Base-by-base conservation (phyloP, 768 basidiomycete genomes). In the Xerocomellus dryophilus region DNA sequence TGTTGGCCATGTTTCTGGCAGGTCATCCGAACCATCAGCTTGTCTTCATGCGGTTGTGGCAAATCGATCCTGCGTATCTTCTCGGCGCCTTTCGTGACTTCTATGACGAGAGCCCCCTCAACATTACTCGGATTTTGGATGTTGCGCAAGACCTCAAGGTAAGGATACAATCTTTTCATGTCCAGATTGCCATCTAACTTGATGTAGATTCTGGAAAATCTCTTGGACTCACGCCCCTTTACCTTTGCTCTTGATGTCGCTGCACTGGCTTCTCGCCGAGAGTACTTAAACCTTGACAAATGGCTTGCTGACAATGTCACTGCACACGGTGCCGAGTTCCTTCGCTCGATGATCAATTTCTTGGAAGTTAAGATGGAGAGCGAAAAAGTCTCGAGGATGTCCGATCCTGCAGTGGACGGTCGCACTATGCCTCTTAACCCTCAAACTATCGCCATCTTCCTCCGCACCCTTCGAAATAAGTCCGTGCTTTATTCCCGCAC, bases 21-120 rank as follows among this genome's bases (percentile, higher is more conserved):
- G 91, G 93, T 15, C 90, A 95, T 64, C 93, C 94, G 8, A 94
- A 94, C 61, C 93, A 97, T 63, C 93, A 97, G 61, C 82, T 99
- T 10, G 94, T 98, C 52, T 98, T 98, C 75, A 93, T 96, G 84
- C 83, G 93, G 44, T 85, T 99, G 51, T 95, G 92, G 89, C 91
- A 95, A 65, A 87, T 91, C 40, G 84, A 93, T 64, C 90, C 90
- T 0, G 76, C 84, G 0, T 91, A 94, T 68, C 81, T 98, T 47
- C 86, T 93, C 5, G 81, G 85, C 51, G 92, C 93, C 7, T 89
- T 98, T 72, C 83, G 88, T 29, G 91, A 93, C 58, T 95, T 93
- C 66, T 97, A 98, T 71, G 82, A 87, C 44, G 93, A 95, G 63
- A 92, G 85, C 57, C 90, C 92, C 38, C 80, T 94, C 50, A 97